Conservation (phyloP, 2,329 filamentous ascomycete genomes). For the Zymoseptoria ardabiliae region DNA sequence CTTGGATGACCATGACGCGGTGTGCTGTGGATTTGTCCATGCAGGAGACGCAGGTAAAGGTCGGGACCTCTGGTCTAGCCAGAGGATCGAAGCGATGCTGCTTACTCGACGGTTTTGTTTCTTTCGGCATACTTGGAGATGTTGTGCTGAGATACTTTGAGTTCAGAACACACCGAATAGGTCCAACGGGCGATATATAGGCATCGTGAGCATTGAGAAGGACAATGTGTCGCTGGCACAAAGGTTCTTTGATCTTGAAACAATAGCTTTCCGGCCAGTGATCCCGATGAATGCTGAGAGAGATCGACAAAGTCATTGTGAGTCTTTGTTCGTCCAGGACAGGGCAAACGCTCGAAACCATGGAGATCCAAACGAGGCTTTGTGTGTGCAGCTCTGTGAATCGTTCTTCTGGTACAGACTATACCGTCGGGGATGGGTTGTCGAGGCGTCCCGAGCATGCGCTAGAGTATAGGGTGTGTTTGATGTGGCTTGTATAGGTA, state of each 20-base stretch:
- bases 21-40: background rate
- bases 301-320: background rate
- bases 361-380: no score
- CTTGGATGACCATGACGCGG: background rate
- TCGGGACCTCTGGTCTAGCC: background rate
- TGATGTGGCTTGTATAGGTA: no score
- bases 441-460: no score
- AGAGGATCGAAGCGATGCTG: background rate
- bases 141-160: background rate
- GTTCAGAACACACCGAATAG: background rate
- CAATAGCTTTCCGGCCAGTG: background rate
- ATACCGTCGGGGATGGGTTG: no score
- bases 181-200: background rate
- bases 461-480: no score
- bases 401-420: no score
- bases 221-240: background rate
- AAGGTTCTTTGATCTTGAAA: background rate
- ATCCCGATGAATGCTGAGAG: background rate
- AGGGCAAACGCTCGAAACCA: background rate
- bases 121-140: background rate
- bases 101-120: background rate
- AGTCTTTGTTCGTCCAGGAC: background rate
- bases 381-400: no score
- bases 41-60: background rate
- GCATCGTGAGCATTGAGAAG: background rate